These are phyloP conservation scores for Vaccinium vitisidaea DNA, from an alignment of 148 eudicot genomes.

Conservation along the genomic window DNA sequence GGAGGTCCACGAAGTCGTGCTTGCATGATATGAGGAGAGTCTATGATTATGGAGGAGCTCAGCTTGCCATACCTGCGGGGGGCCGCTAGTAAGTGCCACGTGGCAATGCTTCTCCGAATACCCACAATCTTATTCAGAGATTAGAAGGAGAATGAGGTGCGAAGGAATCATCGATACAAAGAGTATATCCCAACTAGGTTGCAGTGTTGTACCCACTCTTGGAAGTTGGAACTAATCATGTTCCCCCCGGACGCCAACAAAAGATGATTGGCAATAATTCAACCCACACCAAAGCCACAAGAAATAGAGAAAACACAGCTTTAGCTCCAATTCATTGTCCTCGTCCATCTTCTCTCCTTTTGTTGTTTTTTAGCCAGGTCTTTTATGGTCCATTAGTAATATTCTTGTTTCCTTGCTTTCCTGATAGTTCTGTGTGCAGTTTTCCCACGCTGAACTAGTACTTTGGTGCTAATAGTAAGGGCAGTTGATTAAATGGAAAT, in stretches of 20 bases:
- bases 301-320: neutral
- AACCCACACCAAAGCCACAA: neutral
- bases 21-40: neutral
- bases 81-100: neutral
- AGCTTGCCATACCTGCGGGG: neutral
- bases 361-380: neutral
- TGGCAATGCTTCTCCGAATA: neutral
- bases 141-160: neutral
- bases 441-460: neutral
- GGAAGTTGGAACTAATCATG: neutral
- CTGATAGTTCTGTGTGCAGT: neutral
- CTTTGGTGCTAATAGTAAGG: neutral
- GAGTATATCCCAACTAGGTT: neutral
- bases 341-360: neutral
- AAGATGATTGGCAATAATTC: neutral
- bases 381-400: neutral
- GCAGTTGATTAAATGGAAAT: neutral
- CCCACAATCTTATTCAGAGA: neutral
- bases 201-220: neutral
- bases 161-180: neutral
- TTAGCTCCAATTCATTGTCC: constrained; percentile 6
- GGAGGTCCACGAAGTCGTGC: neutral
- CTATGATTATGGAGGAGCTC: neutral
- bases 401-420: neutral
- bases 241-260: neutral